These are phyloP conservation scores for Fusarium incarnatum DNA, from an alignment of 2,329 filamentous ascomycete species.

Conservation along the genomic window DNA sequence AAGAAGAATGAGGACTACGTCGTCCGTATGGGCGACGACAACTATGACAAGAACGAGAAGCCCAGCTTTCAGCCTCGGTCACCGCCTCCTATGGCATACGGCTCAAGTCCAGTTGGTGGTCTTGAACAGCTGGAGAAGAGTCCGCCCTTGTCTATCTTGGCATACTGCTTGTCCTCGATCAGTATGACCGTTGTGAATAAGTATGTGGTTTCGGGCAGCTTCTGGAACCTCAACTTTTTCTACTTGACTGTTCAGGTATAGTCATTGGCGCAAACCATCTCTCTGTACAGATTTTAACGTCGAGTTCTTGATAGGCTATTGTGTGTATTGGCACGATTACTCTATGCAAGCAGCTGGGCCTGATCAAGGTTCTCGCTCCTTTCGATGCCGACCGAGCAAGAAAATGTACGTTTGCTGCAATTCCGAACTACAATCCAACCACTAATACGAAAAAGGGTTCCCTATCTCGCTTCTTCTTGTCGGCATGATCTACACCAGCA, in stretches of 20 bases:
- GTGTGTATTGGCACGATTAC: slow-evolving; percentile 90
- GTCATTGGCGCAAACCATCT: not conserved
- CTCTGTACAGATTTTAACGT: slow-evolving; percentile 13
- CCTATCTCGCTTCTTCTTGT: slow-evolving; percentile 95
- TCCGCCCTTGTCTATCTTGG: slow-evolving; percentile 81
- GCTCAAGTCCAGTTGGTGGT: slow-evolving; percentile 18
- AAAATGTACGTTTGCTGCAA: slow-evolving; percentile 74
- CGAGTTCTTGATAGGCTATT: slow-evolving; percentile 70
- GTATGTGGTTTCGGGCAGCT: slow-evolving; percentile 90
- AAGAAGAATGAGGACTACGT: slow-evolving; percentile 89
- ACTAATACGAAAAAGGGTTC: slow-evolving; percentile 74
- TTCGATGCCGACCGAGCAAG: slow-evolving; percentile 91
- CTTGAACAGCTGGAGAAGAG: slow-evolving; percentile 72
- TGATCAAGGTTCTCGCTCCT: slow-evolving; percentile 83
- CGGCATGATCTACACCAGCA: slow-evolving; percentile 98
- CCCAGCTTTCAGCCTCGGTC: slow-evolving; percentile 60
- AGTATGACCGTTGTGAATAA: slow-evolving; percentile 99
- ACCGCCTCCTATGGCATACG: slow-evolving; percentile 32
- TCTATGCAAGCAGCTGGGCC: slow-evolving; percentile 79
- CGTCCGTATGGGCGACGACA: slow-evolving; percentile 75
- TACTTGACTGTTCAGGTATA: slow-evolving; percentile 91
- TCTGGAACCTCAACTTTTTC: slow-evolving; percentile 98
- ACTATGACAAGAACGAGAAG: slow-evolving; percentile 62
- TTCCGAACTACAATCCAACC: not conserved
- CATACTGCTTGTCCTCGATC: slow-evolving; percentile 96